Evolutionary conservation across 2,329 filamentous ascomycete species (phyloP), one percentile per base, ranked within the genome.

Genomic region (Dothiorella sarmentorum): DNA sequence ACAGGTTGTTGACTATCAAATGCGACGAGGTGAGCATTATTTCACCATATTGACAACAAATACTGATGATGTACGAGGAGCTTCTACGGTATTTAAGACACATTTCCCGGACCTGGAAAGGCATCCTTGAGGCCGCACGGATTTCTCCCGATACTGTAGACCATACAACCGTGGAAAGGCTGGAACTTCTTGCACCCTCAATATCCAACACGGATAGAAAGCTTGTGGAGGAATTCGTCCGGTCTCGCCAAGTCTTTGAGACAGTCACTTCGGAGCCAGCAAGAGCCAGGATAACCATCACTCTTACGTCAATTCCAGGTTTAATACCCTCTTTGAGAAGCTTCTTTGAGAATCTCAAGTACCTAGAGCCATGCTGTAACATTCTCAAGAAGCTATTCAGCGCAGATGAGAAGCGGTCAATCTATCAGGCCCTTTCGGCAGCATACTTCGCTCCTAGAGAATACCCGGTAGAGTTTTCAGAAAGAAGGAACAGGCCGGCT

Each of bases 271-370:
- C 53, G 17, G 10, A n/a, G n/a, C 26, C 10, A 2, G 13, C 18
- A 27, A 24, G 57, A 29, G 18, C 22, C 3, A 17, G 20, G 31
- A 20, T 58, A n/a, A n/a, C n/a, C n/a, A n/a, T 15, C 33, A 58
- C 20, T 33, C 29, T 13, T n/a, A 15, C n/a, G 22, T 59, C 9
- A 45, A 33, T 45, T 1, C 38, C 45, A n/a, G 55, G 59, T 17
- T 18, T 64, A 9, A 63, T 64, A 18, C 63, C 63, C 7, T 60
- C 60, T 2, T 37, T 64, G 6, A 47, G 60, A 40, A 58, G 53
- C 9, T 63, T 64, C 43, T 64, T 64, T 26, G 59, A 64, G 37
- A 63, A 63, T 18, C 61, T 62, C 18, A 63, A 62, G 20, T 64
- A 62, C 31, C 42, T 64, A 4, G 62, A 64, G 45, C 63, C 63